These are phyloP conservation scores for Puccinia hordei DNA, from an alignment of 1,284 basidiomycete genomes.

Conservation along the genomic window DNA sequence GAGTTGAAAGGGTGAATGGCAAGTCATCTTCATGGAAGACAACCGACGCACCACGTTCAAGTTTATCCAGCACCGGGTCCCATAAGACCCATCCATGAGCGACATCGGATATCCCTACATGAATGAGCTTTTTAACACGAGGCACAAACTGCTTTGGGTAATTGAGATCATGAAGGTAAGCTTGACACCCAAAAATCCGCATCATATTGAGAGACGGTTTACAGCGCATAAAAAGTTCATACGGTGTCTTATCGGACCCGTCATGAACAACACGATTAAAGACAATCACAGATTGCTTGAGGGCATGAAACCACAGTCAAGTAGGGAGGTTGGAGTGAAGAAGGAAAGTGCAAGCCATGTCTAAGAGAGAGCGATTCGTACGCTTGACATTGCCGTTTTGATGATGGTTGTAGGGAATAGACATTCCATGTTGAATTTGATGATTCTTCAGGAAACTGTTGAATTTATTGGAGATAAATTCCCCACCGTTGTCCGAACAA, in stretches of 20 bases:
- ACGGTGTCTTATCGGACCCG: neutral
- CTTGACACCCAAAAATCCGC: neutral
- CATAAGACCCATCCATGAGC: too few species aligned
- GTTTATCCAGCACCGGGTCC: too few species aligned
- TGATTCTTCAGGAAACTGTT: neutral
- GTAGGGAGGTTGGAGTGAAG: neutral
- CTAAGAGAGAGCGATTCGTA: too few species aligned
- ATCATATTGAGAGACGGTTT: neutral
- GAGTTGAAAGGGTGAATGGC: too few species aligned
- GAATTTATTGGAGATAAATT: slow-evolving; percentile 4
- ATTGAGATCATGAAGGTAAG: slow-evolving; percentile 26
- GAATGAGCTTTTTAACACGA: too few species aligned
- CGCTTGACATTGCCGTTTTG: slow-evolving; percentile 30
- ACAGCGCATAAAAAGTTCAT: neutral
- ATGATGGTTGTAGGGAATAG: slow-evolving; percentile 22
- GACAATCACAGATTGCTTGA: neutral
- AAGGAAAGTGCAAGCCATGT: too few species aligned
- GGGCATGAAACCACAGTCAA: neutral
- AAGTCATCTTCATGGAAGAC: too few species aligned
- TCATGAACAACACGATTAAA: slow-evolving; percentile 13
- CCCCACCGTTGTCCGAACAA: slow-evolving; percentile 5
- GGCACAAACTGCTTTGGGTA: too few species aligned
- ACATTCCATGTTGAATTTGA: neutral
- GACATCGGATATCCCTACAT: too few species aligned
- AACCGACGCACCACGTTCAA: too few species aligned